Evolutionary conservation across 208 protist genomes (phyloP).

Genomic region (Acanthamoeba lugdunensis): DNA sequence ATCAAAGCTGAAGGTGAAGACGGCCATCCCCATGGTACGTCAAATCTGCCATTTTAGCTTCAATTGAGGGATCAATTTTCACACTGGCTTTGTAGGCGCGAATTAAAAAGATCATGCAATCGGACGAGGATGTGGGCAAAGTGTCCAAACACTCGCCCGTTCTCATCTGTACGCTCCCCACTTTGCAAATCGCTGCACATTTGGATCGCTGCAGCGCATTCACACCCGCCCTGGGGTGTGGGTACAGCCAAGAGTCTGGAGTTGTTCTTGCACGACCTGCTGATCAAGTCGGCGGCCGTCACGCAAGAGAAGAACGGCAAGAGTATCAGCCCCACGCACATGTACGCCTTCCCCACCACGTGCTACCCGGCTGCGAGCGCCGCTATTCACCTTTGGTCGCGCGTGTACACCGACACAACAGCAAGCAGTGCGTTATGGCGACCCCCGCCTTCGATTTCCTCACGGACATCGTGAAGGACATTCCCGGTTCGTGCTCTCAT

Average conservation of each 20-base stretch:
- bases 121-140: slow-evolving; percentile 59
- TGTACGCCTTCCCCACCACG: not conserved
- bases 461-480: slow-evolving; percentile 2
- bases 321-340: slow-evolving; percentile 38
- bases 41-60: no score
- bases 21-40: slow-evolving; percentile 22
- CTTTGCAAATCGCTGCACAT: not conserved
- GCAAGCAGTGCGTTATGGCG: slow-evolving; percentile 33
- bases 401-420: not conserved
- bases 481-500: not conserved
- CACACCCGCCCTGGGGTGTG: not conserved
- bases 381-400: not conserved
- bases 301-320: slow-evolving; percentile 39
- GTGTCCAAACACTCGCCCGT: slow-evolving; percentile 58
- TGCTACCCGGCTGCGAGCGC: not conserved
- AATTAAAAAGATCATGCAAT: slow-evolving; percentile 70
- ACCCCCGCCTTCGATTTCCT: slow-evolving; percentile 28
- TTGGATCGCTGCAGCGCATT: not conserved
- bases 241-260: slow-evolving; percentile 44
- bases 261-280: slow-evolving; percentile 36
- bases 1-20: slow-evolving; percentile 35
- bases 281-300: not conserved
- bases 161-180: slow-evolving; percentile 22
- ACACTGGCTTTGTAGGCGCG: not conserved
- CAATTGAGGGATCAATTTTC: not conserved